These are phyloP conservation scores for Microthlaspi erraticum DNA, from an alignment of 345 rosid species.

Conservation along the genomic window DNA sequence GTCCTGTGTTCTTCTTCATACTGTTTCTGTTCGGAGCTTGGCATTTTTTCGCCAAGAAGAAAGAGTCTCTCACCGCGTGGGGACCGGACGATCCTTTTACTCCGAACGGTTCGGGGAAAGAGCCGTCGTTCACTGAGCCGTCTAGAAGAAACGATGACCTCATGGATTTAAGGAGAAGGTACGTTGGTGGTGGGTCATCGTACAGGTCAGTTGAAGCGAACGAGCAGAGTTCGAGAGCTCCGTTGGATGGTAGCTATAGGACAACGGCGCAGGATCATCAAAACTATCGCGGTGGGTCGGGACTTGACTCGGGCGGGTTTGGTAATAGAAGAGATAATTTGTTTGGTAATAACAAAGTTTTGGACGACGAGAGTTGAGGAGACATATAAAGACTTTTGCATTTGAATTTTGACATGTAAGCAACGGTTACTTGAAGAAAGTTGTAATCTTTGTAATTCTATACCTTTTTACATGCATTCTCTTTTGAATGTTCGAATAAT, in stretches of 20 bases:
- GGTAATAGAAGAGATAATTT: constrained; percentile 71
- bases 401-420: constrained; percentile 21
- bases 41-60: constrained; percentile 97
- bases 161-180: constrained; percentile 73
- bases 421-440: constrained; percentile 10
- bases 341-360: constrained; percentile 61
- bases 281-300: constrained; percentile 59
- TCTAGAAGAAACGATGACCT: constrained; percentile 65
- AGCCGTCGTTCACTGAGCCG: constrained; percentile 60
- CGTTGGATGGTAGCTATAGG: constrained; percentile 64
- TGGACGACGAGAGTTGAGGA: constrained; percentile 56
- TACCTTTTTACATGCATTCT: not conserved
- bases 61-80: constrained; percentile 88
- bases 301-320: constrained; percentile 66
- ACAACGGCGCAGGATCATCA: constrained; percentile 57
- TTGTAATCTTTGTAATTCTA: constrained; percentile 20
- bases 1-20: constrained; percentile 83
- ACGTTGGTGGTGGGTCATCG: constrained; percentile 47
- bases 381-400: constrained; percentile 14
- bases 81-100: constrained; percentile 89
- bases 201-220: constrained; percentile 57
- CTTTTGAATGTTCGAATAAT: constrained; percentile 8
- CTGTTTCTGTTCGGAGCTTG: constrained; percentile 87
- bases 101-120: constrained; percentile 59
- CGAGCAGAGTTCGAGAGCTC: constrained; percentile 61